phyloP scores from a whole-genome alignment of 2,329 filamentous ascomycete genomes.

The Stenocarpella maydis region DNA sequence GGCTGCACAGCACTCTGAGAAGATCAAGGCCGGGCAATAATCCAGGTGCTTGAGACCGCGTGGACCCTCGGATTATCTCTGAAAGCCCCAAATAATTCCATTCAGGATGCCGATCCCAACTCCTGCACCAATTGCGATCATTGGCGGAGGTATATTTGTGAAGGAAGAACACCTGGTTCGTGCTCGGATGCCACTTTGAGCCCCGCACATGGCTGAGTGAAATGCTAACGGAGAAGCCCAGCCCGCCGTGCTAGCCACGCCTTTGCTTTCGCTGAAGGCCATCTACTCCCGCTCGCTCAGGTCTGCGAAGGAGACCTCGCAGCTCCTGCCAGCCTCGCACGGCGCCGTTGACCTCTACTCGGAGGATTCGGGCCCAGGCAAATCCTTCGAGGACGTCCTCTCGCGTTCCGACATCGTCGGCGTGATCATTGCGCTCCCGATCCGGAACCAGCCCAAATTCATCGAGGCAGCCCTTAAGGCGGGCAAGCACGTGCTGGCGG shows the following conservation, averaged over 20 bases:
- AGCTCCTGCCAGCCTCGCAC: conserved; percentile 44
- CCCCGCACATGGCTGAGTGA: background rate
- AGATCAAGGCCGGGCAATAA: background rate
- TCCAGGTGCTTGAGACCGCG: background rate
- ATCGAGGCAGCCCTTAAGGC: conserved; percentile 65
- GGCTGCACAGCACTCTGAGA: too few relatives aligned
- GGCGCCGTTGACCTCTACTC: conserved; percentile 60
- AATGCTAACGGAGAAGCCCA: conserved; percentile 8
- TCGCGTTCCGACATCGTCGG: conserved; percentile 59
- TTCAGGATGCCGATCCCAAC: conserved; percentile 1
- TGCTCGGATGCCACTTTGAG: background rate
- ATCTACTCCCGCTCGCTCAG: conserved; percentile 67
- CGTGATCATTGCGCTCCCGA: conserved; percentile 67
- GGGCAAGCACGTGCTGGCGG: conserved; percentile 57
- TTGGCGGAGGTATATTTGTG: conserved; percentile 71
- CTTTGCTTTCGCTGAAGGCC: conserved; percentile 61
- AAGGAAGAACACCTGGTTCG: conserved; percentile 64
- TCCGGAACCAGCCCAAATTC: conserved; percentile 62
- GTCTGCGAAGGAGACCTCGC: conserved; percentile 53
- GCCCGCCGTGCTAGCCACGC: conserved; percentile 35
- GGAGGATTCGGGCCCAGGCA: conserved; percentile 56
- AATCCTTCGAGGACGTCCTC: conserved; percentile 56
- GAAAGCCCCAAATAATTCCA: background rate
- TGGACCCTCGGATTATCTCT: background rate
- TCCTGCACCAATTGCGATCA: conserved; percentile 56